Evolutionary conservation across 23 red algal genomes (phyloP), one percentile per base, ranked within the genome.

Genomic region (Agarophyton chilense): DNA sequence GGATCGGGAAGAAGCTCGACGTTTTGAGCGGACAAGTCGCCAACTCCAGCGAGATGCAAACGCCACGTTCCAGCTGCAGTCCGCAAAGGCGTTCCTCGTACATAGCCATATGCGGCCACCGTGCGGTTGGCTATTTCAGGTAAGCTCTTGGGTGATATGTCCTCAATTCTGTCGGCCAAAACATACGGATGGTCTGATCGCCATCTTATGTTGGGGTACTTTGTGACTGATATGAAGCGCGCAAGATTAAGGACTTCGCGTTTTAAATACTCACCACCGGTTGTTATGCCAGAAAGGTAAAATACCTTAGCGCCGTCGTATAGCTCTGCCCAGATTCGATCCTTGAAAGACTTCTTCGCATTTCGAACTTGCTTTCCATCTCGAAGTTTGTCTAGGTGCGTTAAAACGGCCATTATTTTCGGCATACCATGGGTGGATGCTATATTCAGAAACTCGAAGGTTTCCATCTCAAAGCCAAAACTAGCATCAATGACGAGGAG

Each of bases 391-490:
- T 99, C 97, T 22, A 99, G 57, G 55, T 99, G 97, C 2, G 97
- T 99, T 10, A 99, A 57, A 14, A 99, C 82, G 39, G 92, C 86
- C 24, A 99, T 93, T 7, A 99, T 81, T 52, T 94, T 94, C 1
- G 97, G 97, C 97, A 99, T 95, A 36, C 97, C 97, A 71, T 96
- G 93, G 19, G 86, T 84, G 21, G 93, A 82, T 10, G 86, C 85
- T 16, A 99, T 95, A 56, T 93, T 99, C 3, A 99, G 89, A 62
- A 99, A 96, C 93, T 99, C 97, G 61, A 99, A 99, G 3, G 93
- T 95, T 52, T 99, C 97, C 97, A 99, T 99, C 81, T 99, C 97
- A 44, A 99, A 95, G 10, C 97, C 97, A 62, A 78, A 93, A 39
- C 64, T 70, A 10, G 93, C 97, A 76, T 99, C 90, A 61, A 99